Percentiles rank a stretch among this genome's conserved stretches.
These are phyloP conservation scores for Venustampulla echinocandica DNA, from an alignment of 495 filamentous ascomycete genomes.

Conservation along the genomic window DNA sequence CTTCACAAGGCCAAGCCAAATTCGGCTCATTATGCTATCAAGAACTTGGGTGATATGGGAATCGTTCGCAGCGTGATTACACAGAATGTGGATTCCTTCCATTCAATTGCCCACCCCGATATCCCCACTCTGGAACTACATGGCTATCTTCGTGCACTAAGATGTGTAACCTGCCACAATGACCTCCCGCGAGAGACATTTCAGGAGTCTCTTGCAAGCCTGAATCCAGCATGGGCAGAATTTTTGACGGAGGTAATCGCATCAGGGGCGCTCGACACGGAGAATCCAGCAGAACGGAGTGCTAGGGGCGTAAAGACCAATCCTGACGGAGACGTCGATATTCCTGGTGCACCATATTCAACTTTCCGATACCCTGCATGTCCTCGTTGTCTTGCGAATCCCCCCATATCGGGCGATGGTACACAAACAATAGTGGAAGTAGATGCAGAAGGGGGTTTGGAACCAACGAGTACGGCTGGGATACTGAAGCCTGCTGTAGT, in stretches of 20 bases:
- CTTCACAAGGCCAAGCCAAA: slow-evolving; percentile 74
- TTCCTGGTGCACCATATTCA: slow-evolving; percentile 79
- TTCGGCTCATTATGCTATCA: slow-evolving; percentile 65
- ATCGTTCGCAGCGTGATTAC: slow-evolving; percentile 73
- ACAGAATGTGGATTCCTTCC: slow-evolving; percentile 96
- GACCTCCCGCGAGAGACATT: slow-evolving; percentile 61
- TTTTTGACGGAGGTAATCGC: slow-evolving; percentile 64
- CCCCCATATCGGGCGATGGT: slow-evolving; percentile 53
- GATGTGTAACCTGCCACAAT: slow-evolving; percentile 69
- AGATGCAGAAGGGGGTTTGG: slow-evolving; percentile 77
- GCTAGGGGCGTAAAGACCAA: slow-evolving; percentile 71
- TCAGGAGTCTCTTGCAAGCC: slow-evolving; percentile 60
- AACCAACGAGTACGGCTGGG: slow-evolving; percentile 56
- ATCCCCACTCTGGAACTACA: slow-evolving; percentile 78
- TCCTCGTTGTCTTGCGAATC: slow-evolving; percentile 63
- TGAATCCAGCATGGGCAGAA: slow-evolving; percentile 82
- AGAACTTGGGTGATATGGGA: slow-evolving; percentile 59
- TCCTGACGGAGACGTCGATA: slow-evolving; percentile 88
- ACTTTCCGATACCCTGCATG: slow-evolving; percentile 90
- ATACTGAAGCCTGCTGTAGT: slow-evolving; percentile 85
- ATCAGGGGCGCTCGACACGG: slow-evolving; percentile 65
- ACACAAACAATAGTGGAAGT: slow-evolving; percentile 51
- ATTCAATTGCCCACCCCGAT: slow-evolving; percentile 64
- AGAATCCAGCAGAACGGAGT: slow-evolving; percentile 61
- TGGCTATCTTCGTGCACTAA: slow-evolving; percentile 72